These are phyloP conservation scores for Teratosphaeriaceae sp. DNA, from an alignment of 2,329 filamentous ascomycete genomes.

Conservation along the genomic window DNA sequence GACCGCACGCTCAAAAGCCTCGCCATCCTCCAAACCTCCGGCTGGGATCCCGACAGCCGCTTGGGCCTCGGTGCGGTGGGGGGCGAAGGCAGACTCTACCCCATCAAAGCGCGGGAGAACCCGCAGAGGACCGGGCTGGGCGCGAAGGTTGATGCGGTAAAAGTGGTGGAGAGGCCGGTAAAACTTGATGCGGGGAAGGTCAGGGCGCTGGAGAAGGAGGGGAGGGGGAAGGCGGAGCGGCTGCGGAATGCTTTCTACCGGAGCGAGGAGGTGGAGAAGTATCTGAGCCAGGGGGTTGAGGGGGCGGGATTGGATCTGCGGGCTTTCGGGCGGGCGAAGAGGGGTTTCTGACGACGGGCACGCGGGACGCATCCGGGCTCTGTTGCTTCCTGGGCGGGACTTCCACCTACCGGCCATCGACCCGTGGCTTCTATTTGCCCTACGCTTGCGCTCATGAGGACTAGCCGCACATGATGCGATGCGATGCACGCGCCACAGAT, in stretches of 20 bases:
- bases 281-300: constrained; percentile 46
- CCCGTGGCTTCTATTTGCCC: too few relatives aligned
- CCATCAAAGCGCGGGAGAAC: constrained; percentile 67
- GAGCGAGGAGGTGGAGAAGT: constrained; percentile 68
- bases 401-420: too few relatives aligned
- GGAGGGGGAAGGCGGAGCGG: constrained; percentile 38
- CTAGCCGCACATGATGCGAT: too few relatives aligned
- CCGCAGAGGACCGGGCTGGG: constrained; percentile 71
- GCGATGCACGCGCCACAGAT: too few relatives aligned
- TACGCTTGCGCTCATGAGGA: too few relatives aligned
- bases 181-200: constrained; percentile 65
- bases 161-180: constrained; percentile 34
- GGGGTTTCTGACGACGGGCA: too few relatives aligned
- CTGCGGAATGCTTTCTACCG: constrained; percentile 67
- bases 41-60: constrained; percentile 69
- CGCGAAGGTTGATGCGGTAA: constrained; percentile 45
- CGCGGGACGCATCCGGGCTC: too few relatives aligned
- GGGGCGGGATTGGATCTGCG: constrained; percentile 7
- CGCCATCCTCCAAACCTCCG: constrained; percentile 57
- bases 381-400: too few relatives aligned
- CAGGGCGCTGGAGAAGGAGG: constrained; percentile 54
- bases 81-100: constrained; percentile 65
- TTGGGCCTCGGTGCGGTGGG: constrained; percentile 63
- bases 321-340: constrained; percentile 9
- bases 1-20: constrained; percentile 66